A percentile compares a stretch with the other conserved stretches of the same genome.
These are phyloP conservation scores for Puccinia horiana DNA, from an alignment of 1,284 basidiomycete species.

Conservation along the genomic window DNA sequence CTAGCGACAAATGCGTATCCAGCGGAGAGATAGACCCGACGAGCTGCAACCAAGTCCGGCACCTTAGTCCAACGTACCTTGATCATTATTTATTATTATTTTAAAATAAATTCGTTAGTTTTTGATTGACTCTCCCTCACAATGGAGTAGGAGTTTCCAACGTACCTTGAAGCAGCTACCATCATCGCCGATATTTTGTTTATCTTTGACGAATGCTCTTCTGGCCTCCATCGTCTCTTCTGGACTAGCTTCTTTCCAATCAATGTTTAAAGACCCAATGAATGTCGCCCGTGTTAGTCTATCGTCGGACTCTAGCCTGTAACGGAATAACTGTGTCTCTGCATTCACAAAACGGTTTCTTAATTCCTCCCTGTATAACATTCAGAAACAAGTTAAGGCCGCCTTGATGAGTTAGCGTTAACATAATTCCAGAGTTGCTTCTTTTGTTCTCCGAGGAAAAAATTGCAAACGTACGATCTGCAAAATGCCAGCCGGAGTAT, in stretches of 20 bases:
- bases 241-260: constrained; percentile 70
- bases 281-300: constrained; percentile 70
- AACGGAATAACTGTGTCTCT: constrained; percentile 79
- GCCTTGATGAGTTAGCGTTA: no score
- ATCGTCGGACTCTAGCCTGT: constrained; percentile 77
- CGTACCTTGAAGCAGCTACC: constrained; percentile 73
- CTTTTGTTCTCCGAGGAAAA: background rate
- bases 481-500: constrained; percentile 93
- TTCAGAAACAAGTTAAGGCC: background rate
- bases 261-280: constrained; percentile 73
- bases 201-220: constrained; percentile 63
- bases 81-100: no score
- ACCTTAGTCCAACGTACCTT: constrained; percentile 80
- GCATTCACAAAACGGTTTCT: constrained; percentile 84
- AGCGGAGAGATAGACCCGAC: constrained; percentile 75
- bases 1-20: constrained; percentile 90
- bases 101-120: background rate
- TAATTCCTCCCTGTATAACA: constrained; percentile 74
- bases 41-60: constrained; percentile 82
- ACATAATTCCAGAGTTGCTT: no score
- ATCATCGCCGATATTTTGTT: constrained; percentile 54
- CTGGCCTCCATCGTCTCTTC: constrained; percentile 66
- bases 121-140: background rate
- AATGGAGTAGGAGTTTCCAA: no score
- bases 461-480: constrained; percentile 71